Evolutionary conservation across 805 yeast genomes (phyloP), one percentile per base, ranked within the genome.

Genomic region (Kodamaea kakaduensis): DNA sequence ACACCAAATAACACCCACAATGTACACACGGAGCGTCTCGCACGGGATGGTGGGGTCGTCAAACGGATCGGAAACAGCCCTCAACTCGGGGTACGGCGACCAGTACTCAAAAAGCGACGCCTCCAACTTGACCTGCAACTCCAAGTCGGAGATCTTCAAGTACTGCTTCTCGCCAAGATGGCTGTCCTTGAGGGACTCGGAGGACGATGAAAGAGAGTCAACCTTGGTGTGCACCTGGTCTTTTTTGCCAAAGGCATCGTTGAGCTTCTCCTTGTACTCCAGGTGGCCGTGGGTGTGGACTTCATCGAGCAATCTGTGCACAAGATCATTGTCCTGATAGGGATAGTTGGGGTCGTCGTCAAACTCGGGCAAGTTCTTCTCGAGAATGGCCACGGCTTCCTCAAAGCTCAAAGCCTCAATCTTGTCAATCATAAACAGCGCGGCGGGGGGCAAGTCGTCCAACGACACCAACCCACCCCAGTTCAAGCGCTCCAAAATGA

Each of bases 11-110:
- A 73, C 36, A 1, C 77, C 77, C 19, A 78, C 53, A 6, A 67
- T 50, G 67, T 80, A 78, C 45, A 73, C 73, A 32, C 83, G 62
- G 38, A 73, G 41, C 9, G 82, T 76, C 42, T 73, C 77, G 27
- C 63, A 67, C 0, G 77, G 75, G 20, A 69, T 42, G 7, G 23
- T 16, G 1, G 69, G 70, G 41, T 78, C 79, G 42, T 78, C 83
- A 32, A 45, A 59, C n/a, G 77, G 71, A 9, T 75, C 77, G 17
- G 69, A 52, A 17, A 56, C 59, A 6, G 64, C 40, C 42, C 63
- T 46, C 6, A 58, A 63, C 38, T 57, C 71, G 2, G 69, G 65
- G 39, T 65, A 65, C 2, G 71, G 70, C 1, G 69, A 64, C 48
- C 61, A 64, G 43, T 41, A 64, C 15, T 57, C 60, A 25, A 66